Conservation (phyloP, 768 basidiomycete genomes). For the Myochromella boudieri region DNA sequence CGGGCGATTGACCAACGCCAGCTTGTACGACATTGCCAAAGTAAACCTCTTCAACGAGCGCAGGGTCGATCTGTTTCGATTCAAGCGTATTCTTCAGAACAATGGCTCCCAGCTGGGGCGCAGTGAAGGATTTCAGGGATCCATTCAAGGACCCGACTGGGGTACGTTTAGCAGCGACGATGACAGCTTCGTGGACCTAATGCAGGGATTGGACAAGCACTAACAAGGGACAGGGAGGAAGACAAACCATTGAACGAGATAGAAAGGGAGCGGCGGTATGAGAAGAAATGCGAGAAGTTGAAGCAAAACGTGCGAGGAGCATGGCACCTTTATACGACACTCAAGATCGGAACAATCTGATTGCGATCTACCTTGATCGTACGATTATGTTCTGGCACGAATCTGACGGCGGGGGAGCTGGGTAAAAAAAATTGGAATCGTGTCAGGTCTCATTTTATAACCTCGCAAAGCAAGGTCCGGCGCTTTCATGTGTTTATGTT, state of each 20-base stretch:
- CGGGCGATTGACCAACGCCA: conserved; percentile 97
- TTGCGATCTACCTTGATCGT: conserved; percentile 33
- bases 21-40: conserved; percentile 98
- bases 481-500: conserved; percentile 17
- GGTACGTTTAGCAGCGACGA: conserved; percentile 91
- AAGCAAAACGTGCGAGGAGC: conserved; percentile 43
- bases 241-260: conserved; percentile 51
- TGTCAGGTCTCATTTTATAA: conserved; percentile 4
- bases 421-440: neutral
- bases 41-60: conserved; percentile 91
- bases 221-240: conserved; percentile 8
- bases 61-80: conserved; percentile 76
- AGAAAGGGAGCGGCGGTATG: conserved; percentile 36
- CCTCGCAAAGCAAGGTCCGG: conserved; percentile 15
- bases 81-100: conserved; percentile 91
- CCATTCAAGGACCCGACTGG: conserved; percentile 95
- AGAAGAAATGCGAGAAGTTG: conserved; percentile 35
- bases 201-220: conserved; percentile 5
- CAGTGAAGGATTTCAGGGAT: conserved; percentile 81
- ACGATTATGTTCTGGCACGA: conserved; percentile 30
- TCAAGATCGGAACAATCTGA: conserved; percentile 23
- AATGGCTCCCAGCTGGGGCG: conserved; percentile 84
- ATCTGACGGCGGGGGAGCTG: conserved; percentile 8
- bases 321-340: conserved; percentile 34
- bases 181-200: conserved; percentile 79